These are phyloP conservation scores for Echria macrotheca DNA, from an alignment of 495 filamentous ascomycete genomes.

Conservation along the genomic window DNA sequence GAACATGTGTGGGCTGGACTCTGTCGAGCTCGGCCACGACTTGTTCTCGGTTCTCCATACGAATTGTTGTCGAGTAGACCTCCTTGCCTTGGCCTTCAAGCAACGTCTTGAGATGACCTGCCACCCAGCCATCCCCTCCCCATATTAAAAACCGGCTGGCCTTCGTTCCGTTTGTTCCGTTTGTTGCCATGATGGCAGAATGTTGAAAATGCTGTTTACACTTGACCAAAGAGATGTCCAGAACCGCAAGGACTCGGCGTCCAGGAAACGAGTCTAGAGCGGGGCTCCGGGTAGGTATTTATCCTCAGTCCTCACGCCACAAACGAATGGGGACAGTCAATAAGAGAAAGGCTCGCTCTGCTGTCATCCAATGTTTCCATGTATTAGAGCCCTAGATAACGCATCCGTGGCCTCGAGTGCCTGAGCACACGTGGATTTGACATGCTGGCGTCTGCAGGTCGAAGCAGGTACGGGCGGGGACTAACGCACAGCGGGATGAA, in stretches of 20 bases:
- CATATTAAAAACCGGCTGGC: slow-evolving; percentile 51
- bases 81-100: slow-evolving; percentile 57
- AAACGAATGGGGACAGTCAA: too few relatives aligned
- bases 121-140: slow-evolving; percentile 60
- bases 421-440: not conserved
- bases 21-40: slow-evolving; percentile 51
- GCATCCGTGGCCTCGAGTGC: not conserved
- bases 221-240: too few relatives aligned
- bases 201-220: not conserved
- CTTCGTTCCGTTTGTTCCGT: slow-evolving; percentile 14
- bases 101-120: slow-evolving; percentile 58
- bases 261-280: too few relatives aligned
- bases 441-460: not conserved
- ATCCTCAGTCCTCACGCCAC: too few relatives aligned
- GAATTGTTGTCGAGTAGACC: slow-evolving; percentile 50
- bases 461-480: not conserved
- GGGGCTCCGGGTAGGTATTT: too few relatives aligned
- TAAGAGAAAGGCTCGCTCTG: too few relatives aligned
- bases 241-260: too few relatives aligned
- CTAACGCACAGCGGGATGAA: slow-evolving; percentile 5
- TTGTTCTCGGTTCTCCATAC: slow-evolving; percentile 56
- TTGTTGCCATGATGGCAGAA: slow-evolving; percentile 19
- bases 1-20: slow-evolving; percentile 56
- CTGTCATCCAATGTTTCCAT: too few relatives aligned
- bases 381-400: too few relatives aligned